Evolutionary conservation across 139 green algal species (phyloP).

Genomic region (Chlorella sorokiniana): DNA sequence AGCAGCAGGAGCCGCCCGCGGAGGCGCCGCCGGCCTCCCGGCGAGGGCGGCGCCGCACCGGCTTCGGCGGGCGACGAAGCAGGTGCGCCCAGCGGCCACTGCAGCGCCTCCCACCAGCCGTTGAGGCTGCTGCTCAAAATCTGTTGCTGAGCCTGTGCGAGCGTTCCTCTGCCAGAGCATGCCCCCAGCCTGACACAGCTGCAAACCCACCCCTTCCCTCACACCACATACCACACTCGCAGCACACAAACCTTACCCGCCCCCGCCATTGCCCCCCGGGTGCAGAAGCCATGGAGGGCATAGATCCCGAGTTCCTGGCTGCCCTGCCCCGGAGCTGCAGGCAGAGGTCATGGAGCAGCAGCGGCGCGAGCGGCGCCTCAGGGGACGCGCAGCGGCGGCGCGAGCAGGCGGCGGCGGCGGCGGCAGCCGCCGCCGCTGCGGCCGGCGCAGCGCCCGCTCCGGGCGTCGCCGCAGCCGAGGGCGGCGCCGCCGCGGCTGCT

Average conservation of each 20-base stretch:
- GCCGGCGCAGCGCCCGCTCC: background rate
- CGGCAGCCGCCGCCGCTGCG: background rate
- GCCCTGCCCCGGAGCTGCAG: constrained; percentile 92
- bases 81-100: background rate
- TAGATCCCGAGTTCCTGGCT: constrained; percentile 95
- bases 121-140: background rate
- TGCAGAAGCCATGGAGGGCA: constrained; percentile 35
- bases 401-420: background rate
- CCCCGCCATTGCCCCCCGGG: background rate
- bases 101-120: background rate
- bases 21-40: background rate
- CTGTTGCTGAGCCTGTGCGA: background rate
- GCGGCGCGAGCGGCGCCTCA: constrained; percentile 34
- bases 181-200: background rate
- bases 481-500: background rate
- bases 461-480: background rate
- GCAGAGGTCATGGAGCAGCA: constrained; percentile 87
- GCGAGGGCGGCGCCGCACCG: background rate
- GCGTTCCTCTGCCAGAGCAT: background rate
- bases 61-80: constrained; percentile 3
- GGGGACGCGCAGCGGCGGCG: constrained; percentile 11
- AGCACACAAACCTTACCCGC: no score
- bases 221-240: background rate
- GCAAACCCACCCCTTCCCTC: background rate
- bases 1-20: background rate